Conservation (phyloP, 208 protist genomes). For the Trichomonas vaginalis region DNA sequence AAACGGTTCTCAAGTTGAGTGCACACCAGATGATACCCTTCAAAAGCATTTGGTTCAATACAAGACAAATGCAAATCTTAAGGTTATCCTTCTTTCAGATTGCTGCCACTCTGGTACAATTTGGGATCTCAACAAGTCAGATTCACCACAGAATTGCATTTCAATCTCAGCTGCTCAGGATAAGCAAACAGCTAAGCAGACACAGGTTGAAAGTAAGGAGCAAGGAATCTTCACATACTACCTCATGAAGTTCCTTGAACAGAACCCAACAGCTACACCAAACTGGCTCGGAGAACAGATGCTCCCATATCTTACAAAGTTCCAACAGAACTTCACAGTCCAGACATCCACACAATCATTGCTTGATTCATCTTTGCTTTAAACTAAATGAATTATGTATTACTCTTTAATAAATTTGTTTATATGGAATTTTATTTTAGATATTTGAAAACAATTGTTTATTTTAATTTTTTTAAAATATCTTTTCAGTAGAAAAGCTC, state of each 20-base stretch:
- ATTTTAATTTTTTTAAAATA: no score
- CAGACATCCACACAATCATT: neutral
- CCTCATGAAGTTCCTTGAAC: neutral
- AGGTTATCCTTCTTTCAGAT: neutral
- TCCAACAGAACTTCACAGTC: neutral
- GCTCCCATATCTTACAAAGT: neutral
- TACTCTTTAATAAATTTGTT: no score
- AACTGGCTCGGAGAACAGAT: neutral
- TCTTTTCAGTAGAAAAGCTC: no score
- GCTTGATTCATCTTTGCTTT: neutral
- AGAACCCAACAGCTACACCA: neutral
- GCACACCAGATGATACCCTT: neutral
- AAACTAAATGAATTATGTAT: no score
- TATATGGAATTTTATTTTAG: no score
- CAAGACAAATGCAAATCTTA: neutral
- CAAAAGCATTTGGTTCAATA: neutral
- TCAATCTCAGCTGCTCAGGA: constrained; percentile 2
- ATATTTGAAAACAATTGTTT: no score
- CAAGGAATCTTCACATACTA: constrained; percentile 9
- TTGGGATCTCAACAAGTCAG: neutral
- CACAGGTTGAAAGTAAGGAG: neutral
- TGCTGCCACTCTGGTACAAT: constrained; percentile 8
- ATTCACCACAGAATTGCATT: neutral
- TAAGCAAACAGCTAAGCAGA: neutral
- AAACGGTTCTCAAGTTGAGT: neutral